These are phyloP conservation scores for Psilocybe cubensis DNA, from an alignment of 768 basidiomycete species.

Conservation along the genomic window DNA sequence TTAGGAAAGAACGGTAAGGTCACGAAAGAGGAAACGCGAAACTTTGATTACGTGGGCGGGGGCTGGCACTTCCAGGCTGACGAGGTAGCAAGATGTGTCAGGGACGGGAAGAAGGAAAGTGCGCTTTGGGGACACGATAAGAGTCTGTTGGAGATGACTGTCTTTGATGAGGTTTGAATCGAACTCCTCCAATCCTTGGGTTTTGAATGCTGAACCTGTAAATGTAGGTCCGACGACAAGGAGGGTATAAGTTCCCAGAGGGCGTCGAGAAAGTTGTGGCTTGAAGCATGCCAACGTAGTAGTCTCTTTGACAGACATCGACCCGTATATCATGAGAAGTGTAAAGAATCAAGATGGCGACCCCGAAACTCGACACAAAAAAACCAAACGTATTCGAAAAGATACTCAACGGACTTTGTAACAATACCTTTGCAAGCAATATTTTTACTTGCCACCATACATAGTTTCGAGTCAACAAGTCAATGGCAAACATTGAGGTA, in stretches of 20 bases:
- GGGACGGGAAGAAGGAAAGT: slow-evolving; percentile 76
- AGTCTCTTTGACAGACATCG: too few relatives aligned
- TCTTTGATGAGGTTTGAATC: slow-evolving; percentile 77
- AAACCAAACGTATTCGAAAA: too few relatives aligned
- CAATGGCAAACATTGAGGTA: too few relatives aligned
- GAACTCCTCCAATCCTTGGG: not conserved
- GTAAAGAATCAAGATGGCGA: too few relatives aligned
- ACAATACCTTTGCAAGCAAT: too few relatives aligned
- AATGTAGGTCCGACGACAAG: slow-evolving; percentile 65
- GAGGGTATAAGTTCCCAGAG: slow-evolving; percentile 62
- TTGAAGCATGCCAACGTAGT: not conserved
- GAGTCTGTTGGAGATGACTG: slow-evolving; percentile 78
- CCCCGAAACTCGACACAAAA: too few relatives aligned
- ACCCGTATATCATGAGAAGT: too few relatives aligned
- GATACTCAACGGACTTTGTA: too few relatives aligned
- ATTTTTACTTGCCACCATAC: too few relatives aligned
- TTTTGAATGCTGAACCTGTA: not conserved
- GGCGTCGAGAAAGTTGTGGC: slow-evolving; percentile 69
- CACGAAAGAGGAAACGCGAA: slow-evolving; percentile 59
- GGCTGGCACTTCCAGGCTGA: slow-evolving; percentile 91
- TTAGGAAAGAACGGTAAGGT: slow-evolving; percentile 49
- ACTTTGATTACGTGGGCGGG: slow-evolving; percentile 62
- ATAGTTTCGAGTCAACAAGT: too few relatives aligned
- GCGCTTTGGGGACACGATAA: slow-evolving; percentile 78
- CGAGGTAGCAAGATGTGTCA: slow-evolving; percentile 79